phyloP scores from a whole-genome alignment of 1,284 basidiomycete species.

The Apiotrichum veenhuisii region DNA sequence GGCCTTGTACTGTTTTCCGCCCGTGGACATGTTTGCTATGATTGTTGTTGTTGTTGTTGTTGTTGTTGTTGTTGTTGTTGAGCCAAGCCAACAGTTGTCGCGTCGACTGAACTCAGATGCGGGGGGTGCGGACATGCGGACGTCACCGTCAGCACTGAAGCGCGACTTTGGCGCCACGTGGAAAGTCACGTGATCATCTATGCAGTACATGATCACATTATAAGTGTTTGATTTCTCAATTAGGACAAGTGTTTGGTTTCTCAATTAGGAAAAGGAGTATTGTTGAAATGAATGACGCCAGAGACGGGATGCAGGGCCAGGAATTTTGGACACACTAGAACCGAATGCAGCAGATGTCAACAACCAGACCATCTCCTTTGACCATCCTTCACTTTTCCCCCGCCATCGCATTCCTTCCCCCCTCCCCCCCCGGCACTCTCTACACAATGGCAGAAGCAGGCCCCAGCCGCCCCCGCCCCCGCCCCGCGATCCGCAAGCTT shows the following conservation, averaged over 20 bases:
- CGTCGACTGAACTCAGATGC: neutral
- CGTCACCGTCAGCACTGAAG: no score
- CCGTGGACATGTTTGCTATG: constrained; percentile 11
- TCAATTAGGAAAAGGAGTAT: no score
- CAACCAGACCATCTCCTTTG: no score
- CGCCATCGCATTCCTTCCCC: neutral
- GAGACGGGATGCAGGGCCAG: no score
- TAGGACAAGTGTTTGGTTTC: no score
- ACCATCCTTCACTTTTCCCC: no score
- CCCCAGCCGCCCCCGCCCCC: neutral
- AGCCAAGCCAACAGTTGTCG: neutral
- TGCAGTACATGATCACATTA: no score
- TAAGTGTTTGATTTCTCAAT: no score
- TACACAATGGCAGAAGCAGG: constrained; percentile 1
- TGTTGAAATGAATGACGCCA: neutral
- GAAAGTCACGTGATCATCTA: neutral
- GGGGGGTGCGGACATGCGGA: neutral
- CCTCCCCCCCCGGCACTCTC: no score
- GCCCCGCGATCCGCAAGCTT: constrained; percentile 9
- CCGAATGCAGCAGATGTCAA: no score
- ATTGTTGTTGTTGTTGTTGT: neutral
- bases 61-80: neutral
- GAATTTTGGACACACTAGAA: no score
- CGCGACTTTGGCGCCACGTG: no score
- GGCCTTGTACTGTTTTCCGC: constrained; percentile 47